These are phyloP conservation scores for Leccinellum albellum DNA, from an alignment of 768 basidiomycete genomes.

Conservation along the genomic window DNA sequence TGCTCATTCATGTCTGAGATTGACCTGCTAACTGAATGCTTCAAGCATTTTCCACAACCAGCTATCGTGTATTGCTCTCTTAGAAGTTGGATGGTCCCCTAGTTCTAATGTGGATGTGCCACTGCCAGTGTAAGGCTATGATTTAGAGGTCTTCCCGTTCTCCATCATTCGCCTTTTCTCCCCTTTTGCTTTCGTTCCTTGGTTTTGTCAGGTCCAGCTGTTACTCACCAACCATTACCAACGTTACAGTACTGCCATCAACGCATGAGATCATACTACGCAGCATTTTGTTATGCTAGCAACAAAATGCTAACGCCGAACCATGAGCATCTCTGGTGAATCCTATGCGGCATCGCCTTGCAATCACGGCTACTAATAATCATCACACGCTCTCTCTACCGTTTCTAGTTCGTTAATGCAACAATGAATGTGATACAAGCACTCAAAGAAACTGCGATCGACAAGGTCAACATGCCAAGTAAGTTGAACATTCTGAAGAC, in stretches of 20 bases:
- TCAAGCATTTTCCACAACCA: background rate
- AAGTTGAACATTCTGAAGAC: constrained; percentile 2
- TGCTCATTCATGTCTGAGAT: background rate
- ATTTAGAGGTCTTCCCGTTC: background rate
- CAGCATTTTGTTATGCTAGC: no score
- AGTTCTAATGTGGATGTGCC: background rate
- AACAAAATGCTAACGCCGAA: no score
- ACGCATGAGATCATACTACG: background rate
- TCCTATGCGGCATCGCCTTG: background rate
- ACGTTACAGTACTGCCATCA: background rate
- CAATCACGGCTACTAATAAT: background rate
- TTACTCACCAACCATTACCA: background rate
- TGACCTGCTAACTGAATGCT: background rate
- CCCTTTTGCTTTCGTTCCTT: background rate
- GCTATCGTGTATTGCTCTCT: background rate
- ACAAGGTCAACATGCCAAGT: constrained; percentile 35
- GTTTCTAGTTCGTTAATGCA: background rate
- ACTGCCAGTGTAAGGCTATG: background rate
- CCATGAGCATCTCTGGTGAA: background rate
- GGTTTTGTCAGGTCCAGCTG: background rate
- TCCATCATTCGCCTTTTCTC: background rate
- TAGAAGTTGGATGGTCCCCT: background rate
- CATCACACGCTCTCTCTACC: background rate
- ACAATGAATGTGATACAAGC: constrained; percentile 37
- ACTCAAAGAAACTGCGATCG: constrained; percentile 29